Percentiles rank a stretch among this genome's conserved stretches.
phyloP scores from a whole-genome alignment of 768 basidiomycete genomes.

The Mycena pura region DNA sequence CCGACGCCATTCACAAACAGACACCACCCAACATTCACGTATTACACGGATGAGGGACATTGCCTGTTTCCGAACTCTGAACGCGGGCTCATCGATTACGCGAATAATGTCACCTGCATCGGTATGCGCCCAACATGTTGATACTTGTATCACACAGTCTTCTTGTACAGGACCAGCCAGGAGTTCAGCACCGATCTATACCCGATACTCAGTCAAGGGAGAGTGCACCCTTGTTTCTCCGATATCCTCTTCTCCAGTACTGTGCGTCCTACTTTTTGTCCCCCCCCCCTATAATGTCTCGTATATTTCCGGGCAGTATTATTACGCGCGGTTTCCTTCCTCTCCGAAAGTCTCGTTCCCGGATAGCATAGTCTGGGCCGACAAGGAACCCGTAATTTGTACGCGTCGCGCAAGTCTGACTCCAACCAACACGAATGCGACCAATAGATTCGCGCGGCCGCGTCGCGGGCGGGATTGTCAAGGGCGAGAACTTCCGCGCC shows the following conservation, averaged over 20 bases:
- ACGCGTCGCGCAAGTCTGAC: neutral
- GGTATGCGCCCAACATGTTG: neutral
- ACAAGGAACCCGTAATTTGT: neutral
- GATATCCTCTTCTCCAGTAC: constrained; percentile 6
- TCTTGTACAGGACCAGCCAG: constrained; percentile 1
- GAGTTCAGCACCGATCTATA: neutral
- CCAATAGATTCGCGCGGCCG: neutral
- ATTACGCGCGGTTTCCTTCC: neutral
- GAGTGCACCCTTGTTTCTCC: constrained; percentile 8
- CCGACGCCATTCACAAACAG: neutral
- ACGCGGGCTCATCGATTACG: neutral
- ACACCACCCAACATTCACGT: neutral
- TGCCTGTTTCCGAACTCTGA: neutral
- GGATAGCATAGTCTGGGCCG: neutral
- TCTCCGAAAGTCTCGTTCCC: neutral
- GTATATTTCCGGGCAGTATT: neutral
- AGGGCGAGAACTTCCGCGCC: neutral
- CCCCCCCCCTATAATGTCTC: neutral
- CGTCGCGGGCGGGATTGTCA: neutral
- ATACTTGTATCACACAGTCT: neutral
- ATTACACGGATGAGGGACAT: neutral
- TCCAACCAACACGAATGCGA: neutral
- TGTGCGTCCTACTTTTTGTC: neutral
- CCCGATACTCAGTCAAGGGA: neutral
- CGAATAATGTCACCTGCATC: neutral